Percentiles rank a stretch among this genome's conserved stretches.
phyloP scores from a whole-genome alignment of 257 asterid genomes.

The Henckelia pumila region DNA sequence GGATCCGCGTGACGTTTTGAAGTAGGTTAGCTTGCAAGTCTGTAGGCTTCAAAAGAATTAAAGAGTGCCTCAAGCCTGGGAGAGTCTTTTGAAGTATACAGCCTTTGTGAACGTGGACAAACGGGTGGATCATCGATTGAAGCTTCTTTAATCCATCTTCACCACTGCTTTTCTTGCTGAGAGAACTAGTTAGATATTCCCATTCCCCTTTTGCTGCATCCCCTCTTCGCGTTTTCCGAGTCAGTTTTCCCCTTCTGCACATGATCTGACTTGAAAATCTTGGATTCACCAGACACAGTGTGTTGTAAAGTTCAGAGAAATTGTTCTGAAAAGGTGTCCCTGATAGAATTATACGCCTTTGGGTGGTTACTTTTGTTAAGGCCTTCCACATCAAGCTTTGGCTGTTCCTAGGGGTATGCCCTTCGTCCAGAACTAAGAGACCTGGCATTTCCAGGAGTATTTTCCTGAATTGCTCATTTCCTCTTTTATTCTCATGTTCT shows the following conservation, averaged over 20 bases:
- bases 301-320: conserved; percentile 59
- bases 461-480: conserved; percentile 29
- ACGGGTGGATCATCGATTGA: conserved; percentile 48
- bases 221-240: conserved; percentile 16
- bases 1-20: conserved; percentile 2
- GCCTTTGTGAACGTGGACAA: conserved; percentile 65
- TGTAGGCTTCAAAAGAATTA: conserved; percentile 52
- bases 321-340: conserved; percentile 90
- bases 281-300: conserved; percentile 62
- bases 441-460: conserved; percentile 57
- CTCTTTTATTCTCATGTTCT: conserved; percentile 16
- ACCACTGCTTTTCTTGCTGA: conserved; percentile 21
- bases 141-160: conserved; percentile 39
- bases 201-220: conserved; percentile 31
- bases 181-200: conserved; percentile 36
- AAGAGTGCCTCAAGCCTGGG: conserved; percentile 55
- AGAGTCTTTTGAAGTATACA: conserved; percentile 50
- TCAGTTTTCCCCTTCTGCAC: not conserved
- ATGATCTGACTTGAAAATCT: conserved; percentile 28
- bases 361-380: conserved; percentile 43
- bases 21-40: conserved; percentile 42
- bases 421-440: conserved; percentile 71
- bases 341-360: conserved; percentile 64
- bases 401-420: conserved; percentile 73
- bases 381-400: conserved; percentile 56